phyloP scores from a whole-genome alignment of 192 early-diverging fungal genomes.

The Haplosporangium gracile region DNA sequence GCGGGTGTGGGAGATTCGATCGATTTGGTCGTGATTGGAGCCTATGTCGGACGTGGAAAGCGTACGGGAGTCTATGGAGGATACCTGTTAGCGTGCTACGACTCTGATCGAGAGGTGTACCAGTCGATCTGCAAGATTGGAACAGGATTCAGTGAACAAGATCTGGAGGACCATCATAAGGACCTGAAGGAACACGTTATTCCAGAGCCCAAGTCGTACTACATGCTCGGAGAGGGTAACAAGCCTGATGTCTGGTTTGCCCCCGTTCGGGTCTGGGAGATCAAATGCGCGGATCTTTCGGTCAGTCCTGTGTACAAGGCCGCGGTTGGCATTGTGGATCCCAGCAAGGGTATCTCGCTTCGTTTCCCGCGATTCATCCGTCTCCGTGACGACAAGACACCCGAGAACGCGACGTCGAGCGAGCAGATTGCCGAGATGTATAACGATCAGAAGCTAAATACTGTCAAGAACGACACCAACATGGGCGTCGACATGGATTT shows the following conservation, averaged over 20 bases:
- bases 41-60: conserved; percentile 93
- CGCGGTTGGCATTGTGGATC: conserved; percentile 85
- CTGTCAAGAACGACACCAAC: conserved; percentile 46
- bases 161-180: conserved; percentile 79
- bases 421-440: conserved; percentile 73
- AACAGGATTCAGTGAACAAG: conserved; percentile 96
- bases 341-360: conserved; percentile 92
- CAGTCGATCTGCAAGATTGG: conserved; percentile 99
- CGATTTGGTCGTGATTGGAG: conserved; percentile 98
- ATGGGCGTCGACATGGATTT: conserved; percentile 52
- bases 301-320: conserved; percentile 97
- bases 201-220: conserved; percentile 83
- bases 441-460: conserved; percentile 52
- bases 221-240: conserved; percentile 79
- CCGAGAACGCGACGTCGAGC: conserved; percentile 92
- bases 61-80: conserved; percentile 96
- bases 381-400: conserved; percentile 94
- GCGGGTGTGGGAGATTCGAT: conserved; percentile 95
- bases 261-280: conserved; percentile 94
- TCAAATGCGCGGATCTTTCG: conserved; percentile 96
- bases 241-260: conserved; percentile 99
- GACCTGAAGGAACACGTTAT: conserved; percentile 84
- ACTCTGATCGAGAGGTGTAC: conserved; percentile 94
- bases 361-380: conserved; percentile 98
- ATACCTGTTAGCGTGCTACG: conserved; percentile 97